Conservation (phyloP, 768 basidiomycete genomes). For the Leccinum olivaceopallidum region DNA sequence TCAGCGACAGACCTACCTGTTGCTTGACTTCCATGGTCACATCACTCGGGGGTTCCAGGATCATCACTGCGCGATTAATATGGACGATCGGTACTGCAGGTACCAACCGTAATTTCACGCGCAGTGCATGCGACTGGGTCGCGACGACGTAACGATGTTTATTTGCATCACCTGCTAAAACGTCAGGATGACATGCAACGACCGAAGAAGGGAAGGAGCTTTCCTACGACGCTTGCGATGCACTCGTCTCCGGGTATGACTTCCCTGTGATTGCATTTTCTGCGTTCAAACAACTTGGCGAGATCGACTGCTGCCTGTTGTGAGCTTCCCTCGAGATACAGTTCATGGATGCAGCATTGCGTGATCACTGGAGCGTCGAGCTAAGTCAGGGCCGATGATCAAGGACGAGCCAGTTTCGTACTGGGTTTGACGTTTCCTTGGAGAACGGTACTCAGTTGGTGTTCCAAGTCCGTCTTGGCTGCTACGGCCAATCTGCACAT, state of each 20-base stretch:
- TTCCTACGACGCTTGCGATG: slow-evolving; percentile 78
- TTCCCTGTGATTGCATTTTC: slow-evolving; percentile 94
- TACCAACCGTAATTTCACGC: slow-evolving; percentile 65
- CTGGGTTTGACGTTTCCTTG: slow-evolving; percentile 92
- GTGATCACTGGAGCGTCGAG: slow-evolving; percentile 86
- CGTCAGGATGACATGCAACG: slow-evolving; percentile 9
- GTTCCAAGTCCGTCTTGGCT: slow-evolving; percentile 72
- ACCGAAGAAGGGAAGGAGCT: neutral
- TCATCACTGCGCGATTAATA: slow-evolving; percentile 88
- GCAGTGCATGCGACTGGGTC: slow-evolving; percentile 75
- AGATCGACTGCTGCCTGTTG: slow-evolving; percentile 81
- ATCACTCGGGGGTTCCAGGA: slow-evolving; percentile 88
- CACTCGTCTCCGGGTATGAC: slow-evolving; percentile 87
- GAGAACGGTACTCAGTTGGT: slow-evolving; percentile 73
- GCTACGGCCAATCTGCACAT: slow-evolving; percentile 72
- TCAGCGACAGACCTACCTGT: slow-evolving; percentile 39
- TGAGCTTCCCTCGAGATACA: slow-evolving; percentile 79
- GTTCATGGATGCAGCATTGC: slow-evolving; percentile 93
- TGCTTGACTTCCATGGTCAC: slow-evolving; percentile 71
- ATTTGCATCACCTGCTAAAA: slow-evolving; percentile 66
- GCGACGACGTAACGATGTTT: slow-evolving; percentile 93
- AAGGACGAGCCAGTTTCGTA: slow-evolving; percentile 43
- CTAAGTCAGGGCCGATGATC: slow-evolving; percentile 34
- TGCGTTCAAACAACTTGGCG: slow-evolving; percentile 89
- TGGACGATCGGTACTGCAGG: slow-evolving; percentile 91